Evolutionary conservation across 140 eudicot species (phyloP), one percentile per base, ranked within the genome.

Genomic region (Senecio squalidus): DNA sequence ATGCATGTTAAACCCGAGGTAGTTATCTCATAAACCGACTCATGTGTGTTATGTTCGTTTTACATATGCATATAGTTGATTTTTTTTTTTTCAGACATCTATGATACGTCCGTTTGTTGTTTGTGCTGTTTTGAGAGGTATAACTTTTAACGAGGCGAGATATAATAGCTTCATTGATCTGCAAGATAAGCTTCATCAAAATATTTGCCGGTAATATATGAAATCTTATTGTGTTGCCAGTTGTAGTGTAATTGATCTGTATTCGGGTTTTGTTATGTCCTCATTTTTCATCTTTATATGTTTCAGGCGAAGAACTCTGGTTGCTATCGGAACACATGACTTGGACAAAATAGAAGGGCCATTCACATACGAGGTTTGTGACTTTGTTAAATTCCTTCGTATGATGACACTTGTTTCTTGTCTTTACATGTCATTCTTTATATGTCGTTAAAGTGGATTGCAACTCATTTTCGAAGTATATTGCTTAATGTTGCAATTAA

Each of bases 241-340:
- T 22, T 52, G 29, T 15, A 8, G 16, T 38, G 5, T 34, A 7
- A 34, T 34, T 34, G 9, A 31, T 31, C 38, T 46, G 33, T 58
- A 60, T 9, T 61, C 44, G 41, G 40, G 30, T 26, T 18, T 33
- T 34, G 21, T 22, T 33, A 16, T 55, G 28, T 59, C 54, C 46
- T 47, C 24, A 56, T 46, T 40, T 55, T 26, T 4, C 60, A 13
- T 30, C 41, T 71, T 46, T 25, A 21, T 73, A 18, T 73, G 55
- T 49, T 76, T 43, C 58, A 91, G 98, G 80, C 79, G 84, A 53
- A 81, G 96, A 80, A 91, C 96, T 55, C 58, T 91, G 66, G 98
- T 91, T 71, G 98, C 94, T 22, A 86, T 91, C 58, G 98, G 98
- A 30, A 91, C 98, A 21, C 98, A 91, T 84, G 98, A 91, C 62